A percentile compares a stretch with the other conserved stretches of the same genome.
phyloP scores from a whole-genome alignment of 73 alveolate species.

The Diophrys appendiculata region DNA sequence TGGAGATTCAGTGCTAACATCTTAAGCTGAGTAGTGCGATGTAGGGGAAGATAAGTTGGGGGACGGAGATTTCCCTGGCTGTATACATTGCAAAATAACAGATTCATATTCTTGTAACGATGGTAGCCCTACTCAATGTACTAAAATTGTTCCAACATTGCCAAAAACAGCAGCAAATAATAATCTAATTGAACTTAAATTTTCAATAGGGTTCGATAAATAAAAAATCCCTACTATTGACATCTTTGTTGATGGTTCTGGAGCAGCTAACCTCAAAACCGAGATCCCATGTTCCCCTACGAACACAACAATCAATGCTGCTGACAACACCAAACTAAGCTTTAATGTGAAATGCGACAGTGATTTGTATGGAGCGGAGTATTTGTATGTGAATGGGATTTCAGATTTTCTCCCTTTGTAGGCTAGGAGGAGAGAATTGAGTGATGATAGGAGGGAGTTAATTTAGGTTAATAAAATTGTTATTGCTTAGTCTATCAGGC shows the following conservation, averaged over 20 bases:
- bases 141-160: not conserved
- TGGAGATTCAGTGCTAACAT: not conserved
- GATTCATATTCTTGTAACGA: not conserved
- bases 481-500: too few relatives aligned
- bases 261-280: not conserved
- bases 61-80: not conserved
- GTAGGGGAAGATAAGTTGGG: not conserved
- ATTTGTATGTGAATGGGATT: too few relatives aligned
- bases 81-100: not conserved
- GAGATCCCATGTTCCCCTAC: not conserved
- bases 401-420: too few relatives aligned
- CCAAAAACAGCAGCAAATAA: not conserved
- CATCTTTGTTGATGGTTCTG: not conserved
- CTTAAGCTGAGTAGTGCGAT: not conserved
- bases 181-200: too few relatives aligned
- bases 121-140: not conserved
- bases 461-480: too few relatives aligned
- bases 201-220: not conserved
- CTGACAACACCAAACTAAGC: not conserved
- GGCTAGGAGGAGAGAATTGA: too few relatives aligned
- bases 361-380: not conserved
- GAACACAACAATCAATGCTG: not conserved
- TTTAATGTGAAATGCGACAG: not conserved
- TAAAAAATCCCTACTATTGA: not conserved
- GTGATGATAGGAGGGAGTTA: too few relatives aligned